A percentile compares a stretch with the other conserved stretches of the same genome.
Conservation (phyloP, 75 land plant species). For the Chamaecyparis obtusa region DNA sequence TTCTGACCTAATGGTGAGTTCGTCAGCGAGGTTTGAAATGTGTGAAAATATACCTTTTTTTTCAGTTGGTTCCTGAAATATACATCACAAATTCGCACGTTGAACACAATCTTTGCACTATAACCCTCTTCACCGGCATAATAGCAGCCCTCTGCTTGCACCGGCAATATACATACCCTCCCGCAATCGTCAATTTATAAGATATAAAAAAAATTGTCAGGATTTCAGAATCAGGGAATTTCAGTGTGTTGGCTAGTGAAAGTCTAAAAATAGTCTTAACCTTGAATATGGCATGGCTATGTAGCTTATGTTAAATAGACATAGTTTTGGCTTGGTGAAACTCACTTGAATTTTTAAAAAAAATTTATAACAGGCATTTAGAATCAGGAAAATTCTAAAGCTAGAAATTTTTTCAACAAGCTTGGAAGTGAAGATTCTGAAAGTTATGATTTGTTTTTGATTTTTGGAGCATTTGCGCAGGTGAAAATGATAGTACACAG, state of each 20-base stretch:
- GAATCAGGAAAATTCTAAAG: neutral
- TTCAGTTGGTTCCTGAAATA: too few relatives aligned
- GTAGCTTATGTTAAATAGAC: neutral
- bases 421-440: neutral
- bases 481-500: slow-evolving; percentile 45
- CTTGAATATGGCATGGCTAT: neutral
- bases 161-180: too few relatives aligned
- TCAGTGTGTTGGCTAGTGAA: neutral
- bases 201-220: neutral
- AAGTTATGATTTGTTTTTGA: slow-evolving; percentile 20
- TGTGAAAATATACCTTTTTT: too few relatives aligned
- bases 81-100: too few relatives aligned
- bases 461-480: slow-evolving; percentile 13
- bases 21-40: too few relatives aligned
- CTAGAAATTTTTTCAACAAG: neutral
- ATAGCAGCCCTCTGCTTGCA: too few relatives aligned
- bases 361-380: neutral
- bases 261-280: neutral
- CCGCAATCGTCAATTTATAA: too few relatives aligned
- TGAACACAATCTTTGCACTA: too few relatives aligned
- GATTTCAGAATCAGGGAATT: neutral
- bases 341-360: too few relatives aligned
- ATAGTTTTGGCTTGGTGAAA: neutral
- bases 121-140: too few relatives aligned
- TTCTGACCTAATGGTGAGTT: too few relatives aligned